Base-by-base conservation (phyloP, 1,284 basidiomycete species). In the Moesziomyces aphidis region DNA sequence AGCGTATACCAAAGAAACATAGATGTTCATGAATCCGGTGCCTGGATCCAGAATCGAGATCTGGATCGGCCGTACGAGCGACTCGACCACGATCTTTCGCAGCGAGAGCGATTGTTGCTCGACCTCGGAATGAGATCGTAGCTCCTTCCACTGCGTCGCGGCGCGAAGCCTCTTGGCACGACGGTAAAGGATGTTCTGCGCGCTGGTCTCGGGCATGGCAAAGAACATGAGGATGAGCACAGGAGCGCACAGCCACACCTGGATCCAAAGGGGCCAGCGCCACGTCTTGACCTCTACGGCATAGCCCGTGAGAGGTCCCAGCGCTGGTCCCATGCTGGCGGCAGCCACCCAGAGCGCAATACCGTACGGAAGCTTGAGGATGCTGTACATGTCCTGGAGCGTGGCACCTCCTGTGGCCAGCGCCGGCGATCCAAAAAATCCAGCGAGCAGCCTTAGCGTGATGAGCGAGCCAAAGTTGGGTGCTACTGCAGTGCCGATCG, bases 371-470 rank as follows among this genome's bases (percentile, higher is more conserved):
- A 73, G 42, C 9, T 62, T 54, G 26, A 57, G 50, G 8, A 57
- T 17, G 19, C 26, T 47, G 48, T 60, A 78, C 36, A 79, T 63
- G 51, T 83, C 83, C 4, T 57, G 67, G 31, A 84, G 71, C 1
- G 57, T 68, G 1, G 82, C 83, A 6, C 83, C 83, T 5, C 79
- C 83, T 0, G 81, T 83, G 1, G 85, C 82, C 2, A 86, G 55
- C 17, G 83, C 81, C 1, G 85, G 85, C 8, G 74, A 76, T 8
- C 85, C 85, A 13, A 85, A 60, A 60, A 85, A 86, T 3, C 85
- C 85, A 46, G 82, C 80, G 19, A 86, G 44, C 76, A 86, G 86
- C 23, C 86, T 79, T 5, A 73, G 31, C 15, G 57, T 42, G 53
- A 79, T 56, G 42, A 72, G 61, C 5, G 64, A 50, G 10, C 58